Percentiles rank a stretch among this genome's conserved stretches.
Conservation (phyloP, 176 grass and related monocot genomes). For the Oryza nivara region DNA sequence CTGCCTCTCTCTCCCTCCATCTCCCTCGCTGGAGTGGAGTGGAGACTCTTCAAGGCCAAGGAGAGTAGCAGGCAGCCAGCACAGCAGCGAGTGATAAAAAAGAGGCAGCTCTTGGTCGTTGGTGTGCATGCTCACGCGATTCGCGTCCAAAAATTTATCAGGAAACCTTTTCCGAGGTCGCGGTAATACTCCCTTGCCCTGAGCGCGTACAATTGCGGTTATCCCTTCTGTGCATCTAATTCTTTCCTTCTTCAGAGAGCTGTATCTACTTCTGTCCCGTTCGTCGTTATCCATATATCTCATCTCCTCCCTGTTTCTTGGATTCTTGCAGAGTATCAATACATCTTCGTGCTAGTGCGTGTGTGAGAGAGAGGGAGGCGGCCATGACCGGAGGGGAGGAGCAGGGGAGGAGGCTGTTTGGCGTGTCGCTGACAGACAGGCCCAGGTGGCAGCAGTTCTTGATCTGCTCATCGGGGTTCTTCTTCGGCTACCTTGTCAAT, state of each 20-base stretch:
- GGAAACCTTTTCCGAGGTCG: too few relatives aligned
- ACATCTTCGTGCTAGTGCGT: background rate
- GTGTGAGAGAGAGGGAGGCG: background rate
- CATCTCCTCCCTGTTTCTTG: background rate
- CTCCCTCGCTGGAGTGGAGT: background rate
- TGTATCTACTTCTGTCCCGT: background rate
- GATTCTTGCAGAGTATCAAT: background rate
- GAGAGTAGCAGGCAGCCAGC: background rate
- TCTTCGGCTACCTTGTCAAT: conserved; percentile 96
- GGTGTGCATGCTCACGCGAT: background rate
- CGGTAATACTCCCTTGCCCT: background rate
- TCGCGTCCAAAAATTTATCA: background rate
- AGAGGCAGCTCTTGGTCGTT: background rate
- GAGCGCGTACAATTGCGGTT: background rate
- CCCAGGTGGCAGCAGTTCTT: conserved; percentile 92
- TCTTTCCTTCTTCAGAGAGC: background rate
- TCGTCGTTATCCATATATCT: background rate
- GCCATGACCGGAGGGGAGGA: conserved; percentile 55
- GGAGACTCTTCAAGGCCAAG: background rate
- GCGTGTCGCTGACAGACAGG: conserved; percentile 67
- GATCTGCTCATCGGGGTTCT: conserved; percentile 87
- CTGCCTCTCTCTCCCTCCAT: background rate
- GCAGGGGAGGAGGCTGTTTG: conserved; percentile 70
- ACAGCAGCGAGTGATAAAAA: background rate
- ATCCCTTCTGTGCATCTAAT: background rate